Percentiles rank a stretch among this genome's conserved stretches.
Evolutionary conservation across 768 basidiomycete species (phyloP).

Genomic region (Polyporus arcularius): DNA sequence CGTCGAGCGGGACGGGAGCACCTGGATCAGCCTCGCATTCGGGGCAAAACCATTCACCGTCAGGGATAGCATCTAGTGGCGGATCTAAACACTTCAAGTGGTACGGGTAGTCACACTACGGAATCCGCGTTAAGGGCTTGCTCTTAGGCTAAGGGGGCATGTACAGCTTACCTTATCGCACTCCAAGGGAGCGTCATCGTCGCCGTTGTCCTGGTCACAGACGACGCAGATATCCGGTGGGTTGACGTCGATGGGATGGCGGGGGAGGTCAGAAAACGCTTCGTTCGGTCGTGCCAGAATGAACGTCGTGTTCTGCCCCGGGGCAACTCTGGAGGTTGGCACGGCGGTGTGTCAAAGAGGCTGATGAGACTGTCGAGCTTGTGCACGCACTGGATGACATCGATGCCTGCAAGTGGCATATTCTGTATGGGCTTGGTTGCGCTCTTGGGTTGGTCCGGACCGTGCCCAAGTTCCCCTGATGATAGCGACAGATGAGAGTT

Average conservation of each 20-base stretch:
- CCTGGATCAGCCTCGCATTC: slow-evolving; percentile 64
- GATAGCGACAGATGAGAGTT: not conserved
- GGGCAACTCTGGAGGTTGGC: slow-evolving; percentile 59
- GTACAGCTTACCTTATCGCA: slow-evolving; percentile 79
- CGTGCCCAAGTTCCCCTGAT: slow-evolving; percentile 79
- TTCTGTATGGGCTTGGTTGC: slow-evolving; percentile 81
- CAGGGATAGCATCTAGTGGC: slow-evolving; percentile 74
- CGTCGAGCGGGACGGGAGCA: slow-evolving; percentile 40
- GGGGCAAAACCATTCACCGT: slow-evolving; percentile 93
- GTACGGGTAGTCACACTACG: slow-evolving; percentile 88
- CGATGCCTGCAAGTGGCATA: slow-evolving; percentile 69
- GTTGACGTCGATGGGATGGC: slow-evolving; percentile 76
- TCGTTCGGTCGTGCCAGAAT: slow-evolving; percentile 79
- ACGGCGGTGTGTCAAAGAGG: slow-evolving; percentile 1
- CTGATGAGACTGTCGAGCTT: not conserved
- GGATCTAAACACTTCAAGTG: slow-evolving; percentile 83
- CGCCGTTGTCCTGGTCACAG: slow-evolving; percentile 71
- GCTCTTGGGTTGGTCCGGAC: slow-evolving; percentile 80
- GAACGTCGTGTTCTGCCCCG: slow-evolving; percentile 84
- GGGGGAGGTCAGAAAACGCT: slow-evolving; percentile 72
- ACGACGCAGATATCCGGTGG: slow-evolving; percentile 69
- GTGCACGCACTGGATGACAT: slow-evolving; percentile 70
- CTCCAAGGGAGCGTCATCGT: slow-evolving; percentile 74
- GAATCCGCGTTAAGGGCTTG: not conserved
- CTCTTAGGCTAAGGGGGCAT: not conserved